A percentile compares a stretch with the other conserved stretches of the same genome.
phyloP scores from a whole-genome alignment of 345 rosid species.

The Euphorbia lathyris region DNA sequence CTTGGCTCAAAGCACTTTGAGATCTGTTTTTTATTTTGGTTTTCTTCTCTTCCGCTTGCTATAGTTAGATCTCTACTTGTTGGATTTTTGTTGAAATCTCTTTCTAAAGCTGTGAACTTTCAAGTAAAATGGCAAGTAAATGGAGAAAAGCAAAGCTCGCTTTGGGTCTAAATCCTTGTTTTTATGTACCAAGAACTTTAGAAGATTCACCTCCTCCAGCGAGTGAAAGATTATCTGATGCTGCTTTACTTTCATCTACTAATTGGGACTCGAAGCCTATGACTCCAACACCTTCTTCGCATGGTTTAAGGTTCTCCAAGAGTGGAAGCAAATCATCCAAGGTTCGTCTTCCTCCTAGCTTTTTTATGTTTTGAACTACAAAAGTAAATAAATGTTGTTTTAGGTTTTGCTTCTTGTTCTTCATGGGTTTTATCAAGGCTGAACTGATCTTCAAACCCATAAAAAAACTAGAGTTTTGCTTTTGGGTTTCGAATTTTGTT shows the following conservation, averaged over 20 bases:
- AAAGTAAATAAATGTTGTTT: not conserved
- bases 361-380: constrained; percentile 5
- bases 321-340: constrained; percentile 80
- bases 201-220: constrained; percentile 30
- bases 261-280: constrained; percentile 59
- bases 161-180: constrained; percentile 29
- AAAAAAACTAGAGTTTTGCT: no score
- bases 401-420: not conserved
- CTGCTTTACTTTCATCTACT: constrained; percentile 72
- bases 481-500: not conserved
- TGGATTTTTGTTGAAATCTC: constrained; percentile 12
- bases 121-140: constrained; percentile 24
- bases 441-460: not conserved
- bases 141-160: constrained; percentile 36
- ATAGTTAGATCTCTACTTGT: constrained; percentile 1
- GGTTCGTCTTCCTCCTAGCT: constrained; percentile 42
- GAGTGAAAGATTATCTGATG: constrained; percentile 69
- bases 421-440: not conserved
- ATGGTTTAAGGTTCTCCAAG: constrained; percentile 59
- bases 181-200: constrained; percentile 26
- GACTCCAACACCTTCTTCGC: constrained; percentile 82
- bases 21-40: constrained; percentile 19
- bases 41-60: constrained; percentile 1
- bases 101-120: not conserved
- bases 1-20: constrained; percentile 27